A percentile compares a stretch with the other conserved stretches of the same genome.
phyloP scores from a whole-genome alignment of 2,329 filamentous ascomycete species.

The Didymella lethalis region DNA sequence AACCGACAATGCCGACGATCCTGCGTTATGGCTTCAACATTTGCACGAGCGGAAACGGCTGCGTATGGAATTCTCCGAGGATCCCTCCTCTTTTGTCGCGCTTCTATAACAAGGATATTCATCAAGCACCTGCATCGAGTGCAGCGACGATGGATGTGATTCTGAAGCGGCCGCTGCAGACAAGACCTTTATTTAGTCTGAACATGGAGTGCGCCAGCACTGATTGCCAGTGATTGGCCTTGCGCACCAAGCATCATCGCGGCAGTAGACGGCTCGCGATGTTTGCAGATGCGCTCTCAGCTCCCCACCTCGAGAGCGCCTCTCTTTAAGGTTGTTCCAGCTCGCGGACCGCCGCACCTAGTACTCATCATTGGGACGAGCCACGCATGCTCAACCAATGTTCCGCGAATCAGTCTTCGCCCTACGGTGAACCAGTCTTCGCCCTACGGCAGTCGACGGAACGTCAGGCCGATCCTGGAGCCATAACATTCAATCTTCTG shows the following conservation, averaged over 20 bases:
- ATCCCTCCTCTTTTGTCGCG: not conserved
- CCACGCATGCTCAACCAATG: not conserved
- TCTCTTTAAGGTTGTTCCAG: conserved; percentile 4
- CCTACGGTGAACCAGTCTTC: not conserved
- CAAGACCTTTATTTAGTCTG: conserved; percentile 4
- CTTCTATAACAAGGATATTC: not conserved
- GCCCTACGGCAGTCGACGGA: not conserved
- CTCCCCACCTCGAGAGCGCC: conserved; percentile 9
- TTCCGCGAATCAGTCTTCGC: conserved; percentile 1
- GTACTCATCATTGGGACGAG: not conserved
- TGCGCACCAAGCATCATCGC: not conserved
- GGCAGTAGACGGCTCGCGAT: not conserved
- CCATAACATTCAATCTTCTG: not conserved
- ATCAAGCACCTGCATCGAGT: conserved; percentile 3
- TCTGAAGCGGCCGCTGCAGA: not conserved
- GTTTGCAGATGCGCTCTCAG: not conserved
- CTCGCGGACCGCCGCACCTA: conserved; percentile 8
- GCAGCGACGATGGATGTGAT: not conserved
- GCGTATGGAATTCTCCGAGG: conserved; percentile 1
- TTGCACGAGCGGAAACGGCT: not conserved
- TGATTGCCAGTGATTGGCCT: conserved; percentile 9
- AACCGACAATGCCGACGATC: not conserved
- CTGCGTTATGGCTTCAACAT: not conserved
- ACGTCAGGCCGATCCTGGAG: not conserved
- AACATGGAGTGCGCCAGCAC: not conserved